These are phyloP conservation scores for Heritiera fomes DNA, from an alignment of 345 rosid genomes.

Conservation along the genomic window DNA sequence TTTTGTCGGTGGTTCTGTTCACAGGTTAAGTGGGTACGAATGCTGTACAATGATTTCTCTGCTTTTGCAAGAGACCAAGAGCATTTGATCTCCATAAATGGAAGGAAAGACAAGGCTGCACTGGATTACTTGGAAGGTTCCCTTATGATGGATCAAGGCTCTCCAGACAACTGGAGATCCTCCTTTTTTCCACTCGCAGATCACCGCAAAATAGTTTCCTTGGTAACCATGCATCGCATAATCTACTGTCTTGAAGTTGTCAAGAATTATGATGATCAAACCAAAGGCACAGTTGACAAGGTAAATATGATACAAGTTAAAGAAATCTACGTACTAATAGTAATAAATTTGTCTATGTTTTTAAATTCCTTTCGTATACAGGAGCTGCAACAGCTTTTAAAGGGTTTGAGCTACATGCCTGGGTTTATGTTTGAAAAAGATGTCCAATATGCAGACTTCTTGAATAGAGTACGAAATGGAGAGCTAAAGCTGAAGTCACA, in stretches of 20 bases:
- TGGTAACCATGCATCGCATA: constrained; percentile 49
- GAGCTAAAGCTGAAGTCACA: constrained; percentile 61
- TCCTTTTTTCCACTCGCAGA: constrained; percentile 62
- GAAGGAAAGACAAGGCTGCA: constrained; percentile 37
- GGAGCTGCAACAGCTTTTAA: constrained; percentile 41
- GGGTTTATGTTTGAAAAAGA: constrained; percentile 45
- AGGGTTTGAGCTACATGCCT: constrained; percentile 33
- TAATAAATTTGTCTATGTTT: neutral
- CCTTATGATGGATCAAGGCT: constrained; percentile 51
- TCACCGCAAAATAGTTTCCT: constrained; percentile 51
- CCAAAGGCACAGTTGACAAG: constrained; percentile 42
- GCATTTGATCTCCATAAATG: constrained; percentile 50
- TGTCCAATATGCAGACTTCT: constrained; percentile 54
- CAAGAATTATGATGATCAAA: constrained; percentile 51
- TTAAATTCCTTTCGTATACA: constrained; percentile 17
- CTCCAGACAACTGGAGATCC: constrained; percentile 61
- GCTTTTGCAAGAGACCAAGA: constrained; percentile 68
- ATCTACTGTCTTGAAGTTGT: constrained; percentile 76
- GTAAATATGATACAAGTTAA: constrained; percentile 26
- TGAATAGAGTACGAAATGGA: constrained; percentile 73
- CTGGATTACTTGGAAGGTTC: constrained; percentile 74
- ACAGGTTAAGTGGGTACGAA: constrained; percentile 71
- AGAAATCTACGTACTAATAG: too few species aligned
- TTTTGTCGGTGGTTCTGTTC: neutral
- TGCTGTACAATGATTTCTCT: constrained; percentile 67